Evolutionary conservation across 306 rosid genomes (phyloP), one percentile per base, ranked within the genome.

Genomic region (Cicer yamashitae): DNA sequence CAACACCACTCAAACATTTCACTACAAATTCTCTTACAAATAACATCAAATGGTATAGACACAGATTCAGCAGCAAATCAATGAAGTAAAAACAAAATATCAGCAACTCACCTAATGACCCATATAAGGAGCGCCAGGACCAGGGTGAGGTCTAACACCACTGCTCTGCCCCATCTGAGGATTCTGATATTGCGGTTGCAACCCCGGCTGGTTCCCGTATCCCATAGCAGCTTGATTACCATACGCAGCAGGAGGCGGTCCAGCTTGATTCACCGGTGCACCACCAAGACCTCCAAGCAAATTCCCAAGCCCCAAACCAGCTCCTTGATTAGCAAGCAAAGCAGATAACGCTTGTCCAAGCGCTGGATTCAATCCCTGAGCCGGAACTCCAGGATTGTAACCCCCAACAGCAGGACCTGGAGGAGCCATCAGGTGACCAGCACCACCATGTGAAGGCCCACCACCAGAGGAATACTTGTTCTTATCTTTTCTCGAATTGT

Each of bases 121-220:
- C 93, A 83, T 87, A 81, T 89, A 89, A 67, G 91, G 93, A 62
- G 89, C 84, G 2, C 91, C 93, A 10, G 86, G 17, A 71, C 91
- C 93, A 18, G 89, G 93, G 43, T 89, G 91, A 72, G 93, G 93
- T 75, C 93, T 81, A 17, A 74, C 85, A 66, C 80, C 84, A 79
- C 88, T 74, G 67, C 83, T 66, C 80, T 87, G 93, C 18, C 91
- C 91, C 89, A 87, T 75, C 74, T 89, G 93, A 45, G 93, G 91
- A 75, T 89, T 89, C 86, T 85, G 91, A 77, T 89, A 89, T 0
- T 79, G 87, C 7, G 67, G 86, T 74, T 89, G 93, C 91, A 89
- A 79, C 63, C 79, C 86, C 0, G 83, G 91, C 20, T 89, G 93
- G 72, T 79, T 84, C 25, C 91, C 93, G 74, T 89, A 89, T 18